A percentile compares a stretch with the other conserved stretches of the same genome.
Evolutionary conservation across 176 grass and related monocot genomes (phyloP).

Genomic region (Panicum miliaceum): DNA sequence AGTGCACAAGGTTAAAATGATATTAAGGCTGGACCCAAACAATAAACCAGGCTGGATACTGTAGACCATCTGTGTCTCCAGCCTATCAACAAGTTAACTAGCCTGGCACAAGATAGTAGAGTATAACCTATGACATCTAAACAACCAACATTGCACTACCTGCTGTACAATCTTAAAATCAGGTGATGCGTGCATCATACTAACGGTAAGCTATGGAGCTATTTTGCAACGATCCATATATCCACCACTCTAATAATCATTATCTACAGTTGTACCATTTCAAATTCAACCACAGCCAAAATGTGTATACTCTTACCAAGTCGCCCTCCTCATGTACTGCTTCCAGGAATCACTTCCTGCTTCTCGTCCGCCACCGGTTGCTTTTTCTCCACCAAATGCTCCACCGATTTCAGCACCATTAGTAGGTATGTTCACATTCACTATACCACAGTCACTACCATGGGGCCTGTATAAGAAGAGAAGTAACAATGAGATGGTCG

Average conservation of each 20-base stretch:
- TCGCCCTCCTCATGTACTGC: constrained; percentile 95
- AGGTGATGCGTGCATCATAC: not conserved
- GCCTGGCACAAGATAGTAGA: not conserved
- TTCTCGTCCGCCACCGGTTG: constrained; percentile 94
- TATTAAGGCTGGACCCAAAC: not conserved
- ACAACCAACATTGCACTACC: not conserved
- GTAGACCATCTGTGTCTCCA: not conserved
- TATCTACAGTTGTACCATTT: constrained; percentile 4
- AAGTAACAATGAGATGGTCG: constrained; percentile 28
- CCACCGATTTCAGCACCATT: constrained; percentile 99
- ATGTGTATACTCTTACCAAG: constrained; percentile 73
- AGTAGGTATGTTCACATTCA: constrained; percentile 98
- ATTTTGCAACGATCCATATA: not conserved
- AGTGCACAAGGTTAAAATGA: constrained; percentile 9
- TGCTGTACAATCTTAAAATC: not conserved
- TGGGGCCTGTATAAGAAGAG: constrained; percentile 65
- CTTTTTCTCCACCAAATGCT: constrained; percentile 99
- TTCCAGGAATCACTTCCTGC: constrained; percentile 99
- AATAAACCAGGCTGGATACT: not conserved
- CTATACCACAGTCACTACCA: constrained; percentile 97
- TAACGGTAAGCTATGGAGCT: not conserved
- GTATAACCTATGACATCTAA: not conserved
- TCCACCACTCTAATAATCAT: not conserved
- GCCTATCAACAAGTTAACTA: not conserved
- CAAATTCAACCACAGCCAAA: constrained; percentile 12